Percentiles rank a stretch among this genome's conserved stretches.
Evolutionary conservation across 2,329 filamentous ascomycete genomes (phyloP).

Genomic region (Ascochyta viciae-villosae): DNA sequence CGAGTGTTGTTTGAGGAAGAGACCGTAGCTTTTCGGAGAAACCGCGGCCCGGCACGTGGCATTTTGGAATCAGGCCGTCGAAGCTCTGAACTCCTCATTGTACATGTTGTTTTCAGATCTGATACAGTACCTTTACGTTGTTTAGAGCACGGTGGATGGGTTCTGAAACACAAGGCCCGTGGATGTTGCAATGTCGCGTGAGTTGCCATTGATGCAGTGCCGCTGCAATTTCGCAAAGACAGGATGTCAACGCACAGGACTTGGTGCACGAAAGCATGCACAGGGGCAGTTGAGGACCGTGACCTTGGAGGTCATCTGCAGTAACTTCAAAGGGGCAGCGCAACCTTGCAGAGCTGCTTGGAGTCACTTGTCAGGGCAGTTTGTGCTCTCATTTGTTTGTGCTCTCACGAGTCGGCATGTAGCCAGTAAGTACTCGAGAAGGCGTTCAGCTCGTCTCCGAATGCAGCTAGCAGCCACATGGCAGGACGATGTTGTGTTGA

Average conservation of each 20-base stretch:
- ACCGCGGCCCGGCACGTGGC: not conserved
- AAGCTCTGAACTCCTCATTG: too few relatives aligned
- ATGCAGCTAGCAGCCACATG: conserved; percentile 16
- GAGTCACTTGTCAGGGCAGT: not conserved
- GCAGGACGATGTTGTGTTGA: not conserved
- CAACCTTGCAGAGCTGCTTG: not conserved
- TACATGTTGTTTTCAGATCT: too few relatives aligned
- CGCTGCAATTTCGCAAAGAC: conserved; percentile 4
- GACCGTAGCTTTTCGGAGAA: not conserved
- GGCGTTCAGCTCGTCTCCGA: conserved; percentile 1
- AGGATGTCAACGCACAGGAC: conserved; percentile 7
- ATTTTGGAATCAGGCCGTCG: not conserved
- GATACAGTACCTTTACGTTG: too few relatives aligned
- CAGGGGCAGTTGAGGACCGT: conserved; percentile 3
- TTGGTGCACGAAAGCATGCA: conserved; percentile 3
- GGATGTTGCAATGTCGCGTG: conserved; percentile 5
- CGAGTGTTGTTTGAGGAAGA: conserved; percentile 6
- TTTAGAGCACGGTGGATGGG: not conserved
- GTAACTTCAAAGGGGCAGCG: conserved; percentile 5
- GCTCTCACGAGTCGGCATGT: not conserved
- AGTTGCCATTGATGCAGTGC: conserved; percentile 1
- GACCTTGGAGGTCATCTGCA: not conserved
- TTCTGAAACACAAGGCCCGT: conserved; percentile 8
- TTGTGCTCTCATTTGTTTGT: not conserved
- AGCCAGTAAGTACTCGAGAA: not conserved